These are phyloP conservation scores for Acer saccharum DNA, from an alignment of 345 rosid species.

Conservation along the genomic window DNA sequence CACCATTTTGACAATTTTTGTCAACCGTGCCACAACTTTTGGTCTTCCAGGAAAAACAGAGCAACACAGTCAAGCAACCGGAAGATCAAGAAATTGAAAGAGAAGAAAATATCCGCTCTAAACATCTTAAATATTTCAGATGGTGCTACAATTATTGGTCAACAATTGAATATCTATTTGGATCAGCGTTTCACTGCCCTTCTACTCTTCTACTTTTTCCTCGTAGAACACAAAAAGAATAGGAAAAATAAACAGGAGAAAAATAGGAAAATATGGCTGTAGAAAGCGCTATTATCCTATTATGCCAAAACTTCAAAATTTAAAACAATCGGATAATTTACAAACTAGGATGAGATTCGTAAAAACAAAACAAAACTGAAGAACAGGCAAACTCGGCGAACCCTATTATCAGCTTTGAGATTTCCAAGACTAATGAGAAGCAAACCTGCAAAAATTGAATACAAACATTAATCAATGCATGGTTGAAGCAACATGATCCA, in stretches of 20 bases:
- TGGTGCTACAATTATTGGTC: slow-evolving; percentile 30
- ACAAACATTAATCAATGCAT: slow-evolving; percentile 6
- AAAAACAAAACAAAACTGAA: not conserved
- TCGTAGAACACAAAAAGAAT: slow-evolving; percentile 1
- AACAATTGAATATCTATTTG: slow-evolving; percentile 3
- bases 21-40: no score
- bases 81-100: not conserved
- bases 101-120: not conserved
- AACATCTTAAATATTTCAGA: slow-evolving; percentile 10
- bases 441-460: slow-evolving; percentile 22
- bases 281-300: slow-evolving; percentile 20
- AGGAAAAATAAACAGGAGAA: not conserved
- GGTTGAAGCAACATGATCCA: not conserved
- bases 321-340: slow-evolving; percentile 31
- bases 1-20: no score
- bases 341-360: slow-evolving; percentile 13
- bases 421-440: slow-evolving; percentile 4
- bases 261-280: not conserved
- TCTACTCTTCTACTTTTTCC: not conserved
- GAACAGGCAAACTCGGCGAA: not conserved
- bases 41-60: no score
- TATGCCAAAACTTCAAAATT: slow-evolving; percentile 20
- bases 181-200: slow-evolving; percentile 21
- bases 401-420: not conserved
- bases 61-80: no score